Conservation (phyloP, 2,329 filamentous ascomycete species). For the Waltergamsia citrina region DNA sequence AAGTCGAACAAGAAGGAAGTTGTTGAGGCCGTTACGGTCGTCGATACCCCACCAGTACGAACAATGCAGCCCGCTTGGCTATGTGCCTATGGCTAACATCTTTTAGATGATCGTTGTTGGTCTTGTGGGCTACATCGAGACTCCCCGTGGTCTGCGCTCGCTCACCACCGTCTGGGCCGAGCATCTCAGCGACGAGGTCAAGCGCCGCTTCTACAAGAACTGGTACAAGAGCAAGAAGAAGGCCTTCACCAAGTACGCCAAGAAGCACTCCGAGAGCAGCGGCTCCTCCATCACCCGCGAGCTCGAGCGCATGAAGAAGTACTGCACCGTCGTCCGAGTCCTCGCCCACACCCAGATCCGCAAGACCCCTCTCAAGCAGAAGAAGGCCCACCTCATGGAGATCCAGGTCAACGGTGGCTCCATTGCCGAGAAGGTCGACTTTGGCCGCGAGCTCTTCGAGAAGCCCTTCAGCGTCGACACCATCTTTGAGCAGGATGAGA, state of each 20-base stretch:
- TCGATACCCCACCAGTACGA: slow-evolving; percentile 94
- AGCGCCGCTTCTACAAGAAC: slow-evolving; percentile 99
- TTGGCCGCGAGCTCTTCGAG: slow-evolving; percentile 94
- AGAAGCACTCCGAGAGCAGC: slow-evolving; percentile 95
- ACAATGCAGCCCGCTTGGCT: slow-evolving; percentile 74
- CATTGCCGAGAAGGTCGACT: slow-evolving; percentile 92
- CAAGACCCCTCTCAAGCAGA: slow-evolving; percentile 99
- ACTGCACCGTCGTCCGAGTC: slow-evolving; percentile 98
- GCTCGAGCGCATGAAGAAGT: slow-evolving; percentile 99
- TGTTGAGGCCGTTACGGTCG: slow-evolving; percentile 78
- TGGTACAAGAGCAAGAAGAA: slow-evolving; percentile 99
- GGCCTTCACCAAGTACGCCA: slow-evolving; percentile 99
- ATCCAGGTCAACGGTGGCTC: slow-evolving; percentile 99
- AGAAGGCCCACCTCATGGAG: slow-evolving; percentile 99
- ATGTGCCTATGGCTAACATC: slow-evolving; percentile 65
- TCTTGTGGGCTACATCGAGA: slow-evolving; percentile 99
- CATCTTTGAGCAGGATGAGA: slow-evolving; percentile 99
- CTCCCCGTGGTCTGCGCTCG: slow-evolving; percentile 96
- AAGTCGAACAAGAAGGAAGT: slow-evolving; percentile 99
- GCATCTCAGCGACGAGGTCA: slow-evolving; percentile 96
- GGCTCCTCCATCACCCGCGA: slow-evolving; percentile 89
- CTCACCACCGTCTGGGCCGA: slow-evolving; percentile 99
- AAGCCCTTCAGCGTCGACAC: slow-evolving; percentile 89
- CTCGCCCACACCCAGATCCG: slow-evolving; percentile 99
- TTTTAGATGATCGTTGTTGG: slow-evolving; percentile 97